These are phyloP conservation scores for Trichophaea hybrida DNA, from an alignment of 2,329 filamentous ascomycete species.

Conservation along the genomic window DNA sequence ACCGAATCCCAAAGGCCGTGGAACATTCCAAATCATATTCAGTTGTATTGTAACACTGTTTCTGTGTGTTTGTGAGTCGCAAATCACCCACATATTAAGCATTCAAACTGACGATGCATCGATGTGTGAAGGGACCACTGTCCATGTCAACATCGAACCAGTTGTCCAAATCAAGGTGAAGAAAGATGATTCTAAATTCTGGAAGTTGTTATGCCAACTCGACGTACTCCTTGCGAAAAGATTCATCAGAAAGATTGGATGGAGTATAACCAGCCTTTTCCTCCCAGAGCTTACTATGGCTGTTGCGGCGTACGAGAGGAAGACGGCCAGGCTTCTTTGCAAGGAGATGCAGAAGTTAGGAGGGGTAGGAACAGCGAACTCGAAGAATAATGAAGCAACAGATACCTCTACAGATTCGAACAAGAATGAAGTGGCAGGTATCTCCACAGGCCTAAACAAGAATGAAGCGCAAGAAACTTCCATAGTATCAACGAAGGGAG, in stretches of 20 bases:
- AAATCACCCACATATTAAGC: not conserved
- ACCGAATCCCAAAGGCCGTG: not conserved
- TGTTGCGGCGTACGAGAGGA: not conserved
- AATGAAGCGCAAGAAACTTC: not conserved
- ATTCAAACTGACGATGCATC: not conserved
- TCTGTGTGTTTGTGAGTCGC: not conserved
- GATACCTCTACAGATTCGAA: not conserved
- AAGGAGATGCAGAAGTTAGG: not conserved
- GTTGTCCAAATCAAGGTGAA: not conserved
- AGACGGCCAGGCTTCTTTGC: not conserved
- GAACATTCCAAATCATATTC: not conserved
- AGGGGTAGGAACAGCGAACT: not conserved
- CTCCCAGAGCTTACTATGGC: not conserved
- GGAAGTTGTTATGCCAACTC: not conserved
- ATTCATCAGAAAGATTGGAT: not conserved
- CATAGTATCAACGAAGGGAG: no score
- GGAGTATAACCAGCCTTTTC: not conserved
- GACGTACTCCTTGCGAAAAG: not conserved
- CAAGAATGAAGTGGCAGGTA: no score
- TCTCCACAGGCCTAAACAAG: not conserved
- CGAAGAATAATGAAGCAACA: not conserved
- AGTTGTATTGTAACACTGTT: not conserved
- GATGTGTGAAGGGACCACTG: not conserved
- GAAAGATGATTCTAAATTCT: not conserved
- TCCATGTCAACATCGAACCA: slow-evolving; percentile 2